A percentile compares a stretch with the other conserved stretches of the same genome.
phyloP scores from a whole-genome alignment of 2,329 filamentous ascomycete species.

The Fusarium pseudoanthophilum region DNA sequence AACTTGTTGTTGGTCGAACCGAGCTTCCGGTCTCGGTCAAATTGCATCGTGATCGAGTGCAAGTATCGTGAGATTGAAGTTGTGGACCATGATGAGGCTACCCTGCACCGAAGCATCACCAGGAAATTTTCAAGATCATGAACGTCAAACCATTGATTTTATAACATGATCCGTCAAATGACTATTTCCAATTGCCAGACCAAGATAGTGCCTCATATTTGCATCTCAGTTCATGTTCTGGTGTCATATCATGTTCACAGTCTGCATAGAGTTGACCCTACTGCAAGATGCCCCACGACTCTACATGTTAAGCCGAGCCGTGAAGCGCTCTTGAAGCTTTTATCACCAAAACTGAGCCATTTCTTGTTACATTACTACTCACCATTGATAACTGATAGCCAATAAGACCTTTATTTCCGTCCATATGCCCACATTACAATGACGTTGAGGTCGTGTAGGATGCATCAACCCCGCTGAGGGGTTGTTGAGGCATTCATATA shows the following conservation, averaged over 20 bases:
- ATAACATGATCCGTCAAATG: neutral
- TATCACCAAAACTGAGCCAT: slow-evolving; percentile 1
- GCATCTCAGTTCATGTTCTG: neutral
- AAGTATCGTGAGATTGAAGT: neutral
- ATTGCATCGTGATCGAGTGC: neutral
- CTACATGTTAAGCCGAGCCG: neutral
- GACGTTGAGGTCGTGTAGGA: slow-evolving; percentile 24
- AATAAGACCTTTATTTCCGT: slow-evolving; percentile 21
- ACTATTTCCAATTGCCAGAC: neutral
- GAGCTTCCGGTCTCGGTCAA: neutral
- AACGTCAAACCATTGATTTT: neutral
- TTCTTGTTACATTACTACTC: slow-evolving; percentile 21
- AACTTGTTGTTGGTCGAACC: neutral
- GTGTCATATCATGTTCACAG: slow-evolving; percentile 3
- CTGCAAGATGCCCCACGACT: slow-evolving; percentile 18
- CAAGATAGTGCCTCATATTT: neutral
- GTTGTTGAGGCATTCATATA: slow-evolving; percentile 27
- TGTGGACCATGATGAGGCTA: neutral
- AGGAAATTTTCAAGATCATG: too few species aligned
- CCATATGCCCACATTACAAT: slow-evolving; percentile 26
- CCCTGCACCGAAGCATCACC: neutral
- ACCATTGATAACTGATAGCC: slow-evolving; percentile 19
- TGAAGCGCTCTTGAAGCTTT: slow-evolving; percentile 4
- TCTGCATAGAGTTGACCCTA: slow-evolving; percentile 14
- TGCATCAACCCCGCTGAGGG: slow-evolving; percentile 40